Conservation (phyloP, 2,329 filamentous ascomycete species). For the Colletotrichum caudatum region DNA sequence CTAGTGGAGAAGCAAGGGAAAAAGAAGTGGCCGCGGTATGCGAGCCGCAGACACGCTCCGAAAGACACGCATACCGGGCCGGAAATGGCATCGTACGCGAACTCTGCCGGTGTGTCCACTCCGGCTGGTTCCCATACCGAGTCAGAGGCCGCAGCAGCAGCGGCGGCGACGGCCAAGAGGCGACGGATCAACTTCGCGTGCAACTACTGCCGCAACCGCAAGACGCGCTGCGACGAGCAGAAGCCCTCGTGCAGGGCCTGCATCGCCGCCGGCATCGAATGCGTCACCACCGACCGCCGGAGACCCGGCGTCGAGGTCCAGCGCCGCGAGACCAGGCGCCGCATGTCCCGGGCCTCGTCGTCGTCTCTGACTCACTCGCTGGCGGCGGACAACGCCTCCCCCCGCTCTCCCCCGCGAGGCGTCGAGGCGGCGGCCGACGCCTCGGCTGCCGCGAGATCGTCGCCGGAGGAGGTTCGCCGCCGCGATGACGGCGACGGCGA, state of each 20-base stretch:
- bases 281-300: conserved; percentile 47
- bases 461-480: neutral
- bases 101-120: neutral
- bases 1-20: neutral
- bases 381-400: conserved; percentile 4
- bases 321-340: conserved; percentile 34
- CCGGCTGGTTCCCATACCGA: neutral
- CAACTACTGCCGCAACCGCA: conserved; percentile 48
- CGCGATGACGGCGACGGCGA: too few species aligned
- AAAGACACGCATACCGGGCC: neutral
- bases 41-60: neutral
- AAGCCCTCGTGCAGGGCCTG: conserved; percentile 48
- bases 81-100: conserved; percentile 10
- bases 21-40: neutral
- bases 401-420: conserved; percentile 4
- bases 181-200: conserved; percentile 43
- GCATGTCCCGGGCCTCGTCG: conserved; percentile 7
- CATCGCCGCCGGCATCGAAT: conserved; percentile 48
- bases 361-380: conserved; percentile 12
- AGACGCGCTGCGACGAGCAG: conserved; percentile 48
- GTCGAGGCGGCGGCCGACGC: neutral
- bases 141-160: neutral
- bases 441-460: neutral
- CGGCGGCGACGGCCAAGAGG: conserved; percentile 5
- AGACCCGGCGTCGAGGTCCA: conserved; percentile 43